Base-by-base conservation (phyloP, 352 stramenopile species). In the Phytophthora colocasiae region DNA sequence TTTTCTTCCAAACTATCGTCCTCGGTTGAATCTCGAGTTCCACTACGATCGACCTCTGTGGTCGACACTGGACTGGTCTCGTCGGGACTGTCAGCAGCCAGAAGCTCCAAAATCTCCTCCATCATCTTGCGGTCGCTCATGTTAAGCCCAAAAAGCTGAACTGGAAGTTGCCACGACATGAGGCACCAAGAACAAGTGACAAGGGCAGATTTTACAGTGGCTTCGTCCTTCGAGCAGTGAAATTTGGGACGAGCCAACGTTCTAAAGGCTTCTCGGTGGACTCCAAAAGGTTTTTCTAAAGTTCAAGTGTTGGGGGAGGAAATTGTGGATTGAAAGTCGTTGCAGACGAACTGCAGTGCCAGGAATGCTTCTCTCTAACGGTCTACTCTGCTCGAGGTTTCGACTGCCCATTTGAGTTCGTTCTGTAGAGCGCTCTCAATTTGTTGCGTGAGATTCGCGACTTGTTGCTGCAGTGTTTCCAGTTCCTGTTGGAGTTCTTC, bases 81-180 rank as follows among this genome's bases (percentile, higher is more conserved):
- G 17, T 10, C 38, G 22, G 63, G 45, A 26, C 60, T 60, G 32
- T 66, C 60, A 1, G 32, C 26, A 5, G 46, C 65, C 50, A 78
- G 31, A 3, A 78, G 53, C 41, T 74, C 59, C 27, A 78, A 39
- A 39, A 78, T 45, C 39, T 78, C 69, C 36, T 64, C 38, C 69
- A 78, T 75, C 69, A 78, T 75, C 6, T 17, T n/a, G 4, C 41
- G 59, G 15, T 78, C 65, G 14, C 49, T 41, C 47, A 46, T 17
- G 32, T 22, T 56, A 2, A 26, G 31, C 12, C 46, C 57, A 38
- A 72, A 65, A 27, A 70, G 45, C 11, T 76, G 7, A 46, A n/a
- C 29, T 26, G 54, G 59, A 46, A 41, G 55, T 26, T 47, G 51
- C 54, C 46, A 73, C 22, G 56, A 55, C 63, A 72, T 72, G 15